Base-by-base conservation (phyloP, 345 rosid species). In the Psidium friedrichsthalianum region DNA sequence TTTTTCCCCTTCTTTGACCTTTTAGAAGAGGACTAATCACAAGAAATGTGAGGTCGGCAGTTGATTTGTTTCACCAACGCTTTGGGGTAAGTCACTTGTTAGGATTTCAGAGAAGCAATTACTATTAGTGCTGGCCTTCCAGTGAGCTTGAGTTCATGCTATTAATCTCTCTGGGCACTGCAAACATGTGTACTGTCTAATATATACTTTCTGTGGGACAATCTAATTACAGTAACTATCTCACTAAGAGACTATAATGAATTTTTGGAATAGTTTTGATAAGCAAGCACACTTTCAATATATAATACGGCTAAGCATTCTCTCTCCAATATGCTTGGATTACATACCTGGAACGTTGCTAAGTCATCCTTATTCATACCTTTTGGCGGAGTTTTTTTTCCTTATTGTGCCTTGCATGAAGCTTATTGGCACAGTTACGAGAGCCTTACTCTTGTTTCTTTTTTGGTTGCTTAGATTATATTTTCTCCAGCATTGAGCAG, bases 401-500 rank as follows among this genome's bases (percentile, higher is more conserved):
- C 24, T 32, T 20, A 69, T 69, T 69, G 6, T 36, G 78, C 78
- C 78, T 69, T 69, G 78, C 42, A 13, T 47, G 36, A 56, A 56
- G 29, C 69, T 83, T 20, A 12, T 84, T 64, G 55, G 22, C 80
- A 80, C 42, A 4, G 2, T 53, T 36, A 53, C 49, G 42, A 61
- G 51, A 22, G 49, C 29, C 22, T 54, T 55, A 18, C 24, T 59
- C 29, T 51, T 32, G 49, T 51, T 87, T 25, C 85, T 86, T 6
- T 40, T 32, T 52, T 21, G 58, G 44, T 25, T 83, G 84, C 90
- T 80, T 92, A 95, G 99, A 87, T 91, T 83, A 88, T 85, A 56
- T 97, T 97, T 90, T 88, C 93, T 85, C 99, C 99, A 56, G 99
- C 98, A 32, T 90, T 97, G 87, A 95, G 99, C 91, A 93, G 99